Conservation (phyloP, 2,329 filamentous ascomycete species). For the Septoria linicola region DNA sequence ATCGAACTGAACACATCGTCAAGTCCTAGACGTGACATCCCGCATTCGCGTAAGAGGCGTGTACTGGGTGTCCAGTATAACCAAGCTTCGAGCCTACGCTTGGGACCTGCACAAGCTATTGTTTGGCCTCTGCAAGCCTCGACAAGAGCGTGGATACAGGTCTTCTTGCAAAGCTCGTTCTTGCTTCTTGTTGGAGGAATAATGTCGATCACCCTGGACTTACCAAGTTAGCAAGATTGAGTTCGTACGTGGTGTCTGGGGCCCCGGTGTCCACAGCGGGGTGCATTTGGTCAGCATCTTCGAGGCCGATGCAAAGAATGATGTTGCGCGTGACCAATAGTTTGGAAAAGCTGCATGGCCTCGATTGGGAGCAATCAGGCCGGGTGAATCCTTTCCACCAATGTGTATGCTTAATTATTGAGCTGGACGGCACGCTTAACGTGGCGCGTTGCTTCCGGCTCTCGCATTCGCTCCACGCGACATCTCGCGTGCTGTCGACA, state of each 20-base stretch:
- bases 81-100: neutral
- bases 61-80: neutral
- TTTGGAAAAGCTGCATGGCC: neutral
- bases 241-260: neutral
- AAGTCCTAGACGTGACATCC: neutral
- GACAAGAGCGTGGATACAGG: conserved; percentile 1
- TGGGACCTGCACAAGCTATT: conserved; percentile 6
- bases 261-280: neutral
- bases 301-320: neutral
- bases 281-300: neutral
- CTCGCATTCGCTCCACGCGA: too few relatives aligned
- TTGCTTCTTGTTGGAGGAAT: conserved; percentile 13
- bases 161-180: neutral
- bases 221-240: neutral
- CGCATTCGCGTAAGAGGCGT: neutral
- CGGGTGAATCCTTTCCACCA: conserved; percentile 11
- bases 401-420: neutral
- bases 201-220: conserved; percentile 3
- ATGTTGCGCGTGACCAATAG: neutral
- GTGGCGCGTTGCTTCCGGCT: neutral
- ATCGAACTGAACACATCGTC: neutral
- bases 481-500: too few relatives aligned
- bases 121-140: conserved; percentile 1
- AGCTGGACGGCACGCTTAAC: neutral
- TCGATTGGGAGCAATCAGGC: neutral